Conservation (phyloP, 129 eudicot genomes). For the Silybum marianum region DNA sequence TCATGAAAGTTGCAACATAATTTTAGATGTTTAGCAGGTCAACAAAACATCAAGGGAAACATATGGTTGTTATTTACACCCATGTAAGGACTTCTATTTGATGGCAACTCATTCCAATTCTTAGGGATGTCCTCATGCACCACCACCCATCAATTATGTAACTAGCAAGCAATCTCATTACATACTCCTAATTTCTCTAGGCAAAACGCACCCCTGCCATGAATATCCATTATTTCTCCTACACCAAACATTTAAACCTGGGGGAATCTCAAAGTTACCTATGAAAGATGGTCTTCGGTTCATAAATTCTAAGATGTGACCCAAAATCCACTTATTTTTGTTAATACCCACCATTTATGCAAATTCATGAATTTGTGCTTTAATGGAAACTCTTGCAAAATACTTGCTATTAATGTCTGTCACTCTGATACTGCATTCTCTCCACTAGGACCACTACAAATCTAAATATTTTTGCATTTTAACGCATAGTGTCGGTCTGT, state of each 20-base stretch:
- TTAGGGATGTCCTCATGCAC: background rate
- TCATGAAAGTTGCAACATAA: background rate
- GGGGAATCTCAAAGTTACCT: background rate
- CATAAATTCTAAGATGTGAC: background rate
- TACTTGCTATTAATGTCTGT: background rate
- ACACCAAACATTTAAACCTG: background rate
- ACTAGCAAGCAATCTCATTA: background rate
- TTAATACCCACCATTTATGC: background rate
- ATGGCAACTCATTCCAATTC: background rate
- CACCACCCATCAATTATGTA: background rate
- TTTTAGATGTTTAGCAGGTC: constrained; percentile 1
- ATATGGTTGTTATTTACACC: background rate
- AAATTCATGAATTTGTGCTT: background rate
- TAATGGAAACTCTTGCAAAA: background rate
- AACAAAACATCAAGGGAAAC: background rate
- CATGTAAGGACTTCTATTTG: background rate
- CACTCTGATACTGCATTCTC: background rate
- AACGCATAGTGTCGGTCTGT: background rate
- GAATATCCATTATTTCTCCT: too few species aligned
- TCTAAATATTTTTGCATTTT: background rate
- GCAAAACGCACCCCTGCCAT: too few species aligned
- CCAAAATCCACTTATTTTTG: background rate
- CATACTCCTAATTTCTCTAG: background rate
- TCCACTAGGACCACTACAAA: background rate
- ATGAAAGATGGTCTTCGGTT: background rate